Evolutionary conservation across 2,329 filamentous ascomycete species (phyloP).

Genomic region (Alternaria panax): DNA sequence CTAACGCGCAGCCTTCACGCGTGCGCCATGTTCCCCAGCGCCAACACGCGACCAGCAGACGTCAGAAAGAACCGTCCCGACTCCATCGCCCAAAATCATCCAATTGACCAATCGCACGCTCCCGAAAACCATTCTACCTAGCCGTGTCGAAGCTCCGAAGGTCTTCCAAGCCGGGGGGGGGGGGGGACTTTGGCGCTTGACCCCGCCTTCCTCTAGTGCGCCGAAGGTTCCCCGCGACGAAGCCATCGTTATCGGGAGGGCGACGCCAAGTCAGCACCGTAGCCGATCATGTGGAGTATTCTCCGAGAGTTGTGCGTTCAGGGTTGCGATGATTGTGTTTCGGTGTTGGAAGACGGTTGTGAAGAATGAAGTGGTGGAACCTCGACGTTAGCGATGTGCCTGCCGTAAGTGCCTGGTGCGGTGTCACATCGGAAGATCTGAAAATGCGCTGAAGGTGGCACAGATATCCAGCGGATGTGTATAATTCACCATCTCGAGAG

Average conservation of each 20-base stretch:
- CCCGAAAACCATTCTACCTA: conserved; percentile 13
- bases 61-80: conserved; percentile 12
- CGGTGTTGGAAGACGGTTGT: not conserved
- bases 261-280: conserved; percentile 9
- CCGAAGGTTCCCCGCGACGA: conserved; percentile 32
- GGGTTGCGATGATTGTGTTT: not conserved
- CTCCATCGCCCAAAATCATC: not conserved
- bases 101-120: conserved; percentile 23
- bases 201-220: conserved; percentile 31
- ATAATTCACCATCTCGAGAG: not conserved
- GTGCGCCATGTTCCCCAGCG: conserved; percentile 17
- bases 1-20: not conserved
- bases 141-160: conserved; percentile 32
- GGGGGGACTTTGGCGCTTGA: conserved; percentile 4
- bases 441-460: not conserved
- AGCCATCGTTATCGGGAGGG: conserved; percentile 5
- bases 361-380: not conserved
- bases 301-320: conserved; percentile 13
- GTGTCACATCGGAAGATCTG: conserved; percentile 1
- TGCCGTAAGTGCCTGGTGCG: conserved; percentile 2
- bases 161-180: not conserved
- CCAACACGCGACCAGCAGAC: conserved; percentile 19
- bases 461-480: not conserved
- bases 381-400: not conserved
- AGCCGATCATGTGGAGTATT: not conserved